Conservation (phyloP, 2,329 filamentous ascomycete genomes). For the Penicillium glabrum region DNA sequence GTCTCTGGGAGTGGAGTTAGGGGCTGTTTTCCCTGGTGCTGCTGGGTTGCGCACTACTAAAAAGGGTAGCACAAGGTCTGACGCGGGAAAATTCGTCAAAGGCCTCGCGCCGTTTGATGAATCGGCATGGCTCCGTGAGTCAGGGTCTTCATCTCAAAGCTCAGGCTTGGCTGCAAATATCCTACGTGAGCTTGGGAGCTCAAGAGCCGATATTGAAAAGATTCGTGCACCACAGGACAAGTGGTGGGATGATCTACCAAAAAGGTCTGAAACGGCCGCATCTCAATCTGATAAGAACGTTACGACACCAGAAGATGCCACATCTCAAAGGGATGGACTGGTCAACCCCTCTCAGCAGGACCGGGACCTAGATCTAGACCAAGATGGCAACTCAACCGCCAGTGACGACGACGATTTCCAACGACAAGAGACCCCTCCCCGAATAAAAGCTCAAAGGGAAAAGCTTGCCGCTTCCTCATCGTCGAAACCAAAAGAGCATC, state of each 20-base stretch:
- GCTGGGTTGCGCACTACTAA: constrained; percentile 47
- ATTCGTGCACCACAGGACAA: constrained; percentile 21
- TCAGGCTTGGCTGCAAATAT: constrained; percentile 25
- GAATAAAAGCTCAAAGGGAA: constrained; percentile 18
- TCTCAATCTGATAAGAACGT: constrained; percentile 1
- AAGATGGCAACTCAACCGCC: constrained; percentile 22
- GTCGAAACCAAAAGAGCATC: constrained; percentile 5
- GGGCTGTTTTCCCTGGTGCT: constrained; percentile 57
- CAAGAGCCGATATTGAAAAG: constrained; percentile 6
- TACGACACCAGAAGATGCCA: background rate
- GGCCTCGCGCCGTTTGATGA: constrained; percentile 57
- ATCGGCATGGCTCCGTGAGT: constrained; percentile 43
- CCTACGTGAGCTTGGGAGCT: constrained; percentile 24
- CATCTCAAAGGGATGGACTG: background rate
- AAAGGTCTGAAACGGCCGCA: background rate
- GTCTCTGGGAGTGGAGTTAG: constrained; percentile 55
- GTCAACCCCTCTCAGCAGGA: background rate
- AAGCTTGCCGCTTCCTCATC: background rate
- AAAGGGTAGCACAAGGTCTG: constrained; percentile 48
- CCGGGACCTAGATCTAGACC: constrained; percentile 2
- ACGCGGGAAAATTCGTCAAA: constrained; percentile 55
- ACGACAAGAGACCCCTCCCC: constrained; percentile 39
- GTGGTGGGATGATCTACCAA: constrained; percentile 37
- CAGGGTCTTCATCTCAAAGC: constrained; percentile 15
- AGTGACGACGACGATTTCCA: constrained; percentile 40